These are phyloP conservation scores for Vigna trinervia DNA, from an alignment of 306 rosid genomes.

Conservation along the genomic window DNA sequence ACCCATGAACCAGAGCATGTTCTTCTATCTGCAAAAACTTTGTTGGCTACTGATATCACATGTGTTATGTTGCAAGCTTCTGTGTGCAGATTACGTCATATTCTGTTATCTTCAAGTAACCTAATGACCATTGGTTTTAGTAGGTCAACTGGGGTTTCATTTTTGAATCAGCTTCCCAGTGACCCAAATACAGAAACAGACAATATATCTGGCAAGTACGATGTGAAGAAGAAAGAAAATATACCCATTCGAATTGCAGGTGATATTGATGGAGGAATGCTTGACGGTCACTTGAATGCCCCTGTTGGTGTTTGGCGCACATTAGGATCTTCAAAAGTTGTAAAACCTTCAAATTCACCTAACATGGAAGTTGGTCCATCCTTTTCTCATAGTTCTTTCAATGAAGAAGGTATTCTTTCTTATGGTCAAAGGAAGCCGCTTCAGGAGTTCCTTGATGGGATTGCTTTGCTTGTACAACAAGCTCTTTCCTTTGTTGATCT, in stretches of 20 bases:
- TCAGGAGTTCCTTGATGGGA: conserved; percentile 96
- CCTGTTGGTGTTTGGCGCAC: conserved; percentile 99
- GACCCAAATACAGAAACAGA: conserved; percentile 73
- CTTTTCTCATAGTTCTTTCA: conserved; percentile 80
- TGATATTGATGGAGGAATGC: conserved; percentile 83
- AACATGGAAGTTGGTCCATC: conserved; percentile 78
- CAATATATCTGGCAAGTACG: conserved; percentile 69
- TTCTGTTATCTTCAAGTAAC: conserved; percentile 70
- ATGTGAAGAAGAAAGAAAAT: conserved; percentile 84
- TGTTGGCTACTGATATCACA: conserved; percentile 86
- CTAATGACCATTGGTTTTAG: conserved; percentile 60
- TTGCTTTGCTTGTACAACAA: conserved; percentile 89
- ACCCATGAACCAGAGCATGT: conserved; percentile 63
- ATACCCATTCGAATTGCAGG: conserved; percentile 94
- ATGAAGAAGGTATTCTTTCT: conserved; percentile 86
- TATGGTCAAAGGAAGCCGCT: conserved; percentile 92
- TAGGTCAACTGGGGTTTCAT: conserved; percentile 60
- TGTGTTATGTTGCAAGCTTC: conserved; percentile 85
- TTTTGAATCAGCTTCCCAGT: conserved; percentile 68
- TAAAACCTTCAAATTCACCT: conserved; percentile 76
- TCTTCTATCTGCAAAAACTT: conserved; percentile 67
- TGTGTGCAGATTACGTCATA: conserved; percentile 90
- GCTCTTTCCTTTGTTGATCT: conserved; percentile 95
- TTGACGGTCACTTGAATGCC: conserved; percentile 87
- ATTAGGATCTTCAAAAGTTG: conserved; percentile 77